These are phyloP conservation scores for Debaryomyces singareniensis DNA, from an alignment of 1,139 yeast species.

Conservation along the genomic window DNA sequence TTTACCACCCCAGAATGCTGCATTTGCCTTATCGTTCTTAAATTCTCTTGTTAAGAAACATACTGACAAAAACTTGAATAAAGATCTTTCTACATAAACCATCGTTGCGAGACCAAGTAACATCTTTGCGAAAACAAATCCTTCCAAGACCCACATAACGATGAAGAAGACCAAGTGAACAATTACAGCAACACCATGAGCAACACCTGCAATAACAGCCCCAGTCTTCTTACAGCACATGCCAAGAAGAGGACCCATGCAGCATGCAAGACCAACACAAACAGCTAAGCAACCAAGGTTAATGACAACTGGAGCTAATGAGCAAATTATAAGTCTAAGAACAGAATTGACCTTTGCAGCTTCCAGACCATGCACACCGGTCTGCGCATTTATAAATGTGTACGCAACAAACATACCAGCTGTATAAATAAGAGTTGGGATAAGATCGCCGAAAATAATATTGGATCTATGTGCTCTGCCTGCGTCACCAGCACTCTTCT, in stretches of 20 bases:
- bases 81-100: constrained; percentile 80
- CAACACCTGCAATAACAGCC: constrained; percentile 93
- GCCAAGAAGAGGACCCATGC: constrained; percentile 94
- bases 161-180: constrained; percentile 82
- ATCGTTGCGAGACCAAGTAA: constrained; percentile 80
- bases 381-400: constrained; percentile 93
- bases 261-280: constrained; percentile 80
- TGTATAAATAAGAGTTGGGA: constrained; percentile 80
- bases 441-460: constrained; percentile 75
- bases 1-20: constrained; percentile 99
- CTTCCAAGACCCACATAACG: constrained; percentile 96
- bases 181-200: constrained; percentile 90
- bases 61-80: constrained; percentile 81
- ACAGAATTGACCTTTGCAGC: constrained; percentile 66
- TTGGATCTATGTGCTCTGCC: constrained; percentile 91
- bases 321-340: constrained; percentile 79
- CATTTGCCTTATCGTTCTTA: constrained; percentile 93
- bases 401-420: constrained; percentile 89
- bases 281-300: constrained; percentile 79
- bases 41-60: constrained; percentile 88
- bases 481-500: constrained; percentile 91
- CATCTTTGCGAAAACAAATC: constrained; percentile 84
- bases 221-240: constrained; percentile 97
- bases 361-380: constrained; percentile 61
- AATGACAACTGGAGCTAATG: constrained; percentile 87